phyloP scores from a whole-genome alignment of 345 rosid species.

The Microcos paniculata region DNA sequence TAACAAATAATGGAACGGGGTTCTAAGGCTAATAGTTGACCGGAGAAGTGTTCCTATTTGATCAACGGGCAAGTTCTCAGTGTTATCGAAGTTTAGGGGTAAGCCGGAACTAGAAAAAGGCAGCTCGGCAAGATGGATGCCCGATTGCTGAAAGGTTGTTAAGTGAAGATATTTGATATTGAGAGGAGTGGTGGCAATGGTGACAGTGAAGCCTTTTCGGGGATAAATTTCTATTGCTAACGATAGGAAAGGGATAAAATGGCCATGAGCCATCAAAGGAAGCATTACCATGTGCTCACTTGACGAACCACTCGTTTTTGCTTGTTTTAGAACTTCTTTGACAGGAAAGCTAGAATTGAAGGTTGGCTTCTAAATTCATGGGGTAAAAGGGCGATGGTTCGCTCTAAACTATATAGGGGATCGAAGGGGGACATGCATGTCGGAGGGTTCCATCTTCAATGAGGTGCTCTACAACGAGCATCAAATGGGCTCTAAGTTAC shows the following conservation, averaged over 20 bases:
- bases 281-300: conserved; percentile 31
- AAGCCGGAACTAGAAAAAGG: no score
- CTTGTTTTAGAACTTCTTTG: no score
- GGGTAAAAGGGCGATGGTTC: no score
- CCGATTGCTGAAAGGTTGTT: conserved; percentile 13
- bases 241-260: conserved; percentile 47
- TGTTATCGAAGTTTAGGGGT: conserved; percentile 38
- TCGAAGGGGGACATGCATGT: no score
- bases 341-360: no score
- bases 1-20: conserved; percentile 29
- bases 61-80: conserved; percentile 35
- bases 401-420: no score
- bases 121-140: conserved; percentile 30
- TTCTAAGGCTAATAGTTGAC: conserved; percentile 16
- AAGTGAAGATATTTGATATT: conserved; percentile 36
- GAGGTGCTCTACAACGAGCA: no score
- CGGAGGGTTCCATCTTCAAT: no score
- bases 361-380: no score
- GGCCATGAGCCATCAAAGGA: conserved; percentile 55
- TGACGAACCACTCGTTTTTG: not conserved
- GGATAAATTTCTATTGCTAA: conserved; percentile 31
- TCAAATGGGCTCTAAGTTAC: no score
- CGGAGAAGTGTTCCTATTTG: conserved; percentile 1
- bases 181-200: conserved; percentile 44
- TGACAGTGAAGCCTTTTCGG: conserved; percentile 27